Evolutionary conservation across 768 basidiomycete species (phyloP), one percentile per base, ranked within the genome.

Genomic region (Amanita muscaria): DNA sequence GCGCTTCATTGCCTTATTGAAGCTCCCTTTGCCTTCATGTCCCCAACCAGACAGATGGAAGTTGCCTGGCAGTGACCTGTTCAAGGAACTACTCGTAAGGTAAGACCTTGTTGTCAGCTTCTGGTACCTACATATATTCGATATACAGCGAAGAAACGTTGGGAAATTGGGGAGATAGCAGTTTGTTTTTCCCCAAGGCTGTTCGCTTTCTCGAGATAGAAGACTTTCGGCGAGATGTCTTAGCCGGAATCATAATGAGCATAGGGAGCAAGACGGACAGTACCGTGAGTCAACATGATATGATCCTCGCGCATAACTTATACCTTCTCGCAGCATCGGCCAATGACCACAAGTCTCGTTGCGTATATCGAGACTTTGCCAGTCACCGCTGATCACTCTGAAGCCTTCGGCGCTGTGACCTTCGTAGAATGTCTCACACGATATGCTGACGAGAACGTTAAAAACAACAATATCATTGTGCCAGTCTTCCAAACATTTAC

Each of bases 181-280:
- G 61, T 19, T 85, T 79, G 79, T 63, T 92, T 31, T 92, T 84
- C 58, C 84, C 88, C 14, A 77, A 67, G 51, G 82, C 77, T 5
- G 76, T 87, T 39, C 75, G 65, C 39, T 64, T 89, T 18, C 68
- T 90, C 27, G 72, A 75, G 43, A 68, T 88, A 40, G 60, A 65
- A 27, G 65, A 68, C 38, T 92, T 86, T 59, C 74, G 87, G 32
- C 62, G 63, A 43, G 58, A 69, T 21, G 57, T 94, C 40, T 67
- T 94, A 34, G 65, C 68, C 8, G 90, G 90, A 10, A 58, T 94
- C 5, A 70, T 92, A 10, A 67, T 87, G 44, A 92, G 88, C 56
- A 68, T 90, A 29, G 85, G 83, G 27, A 88, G 86, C 59, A 84
- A 79, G 62, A 89, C 89, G 7, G 80, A 87, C 49, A 86, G 83